These are phyloP conservation scores for Hibiscus trionum DNA, from an alignment of 345 rosid species.

Conservation along the genomic window DNA sequence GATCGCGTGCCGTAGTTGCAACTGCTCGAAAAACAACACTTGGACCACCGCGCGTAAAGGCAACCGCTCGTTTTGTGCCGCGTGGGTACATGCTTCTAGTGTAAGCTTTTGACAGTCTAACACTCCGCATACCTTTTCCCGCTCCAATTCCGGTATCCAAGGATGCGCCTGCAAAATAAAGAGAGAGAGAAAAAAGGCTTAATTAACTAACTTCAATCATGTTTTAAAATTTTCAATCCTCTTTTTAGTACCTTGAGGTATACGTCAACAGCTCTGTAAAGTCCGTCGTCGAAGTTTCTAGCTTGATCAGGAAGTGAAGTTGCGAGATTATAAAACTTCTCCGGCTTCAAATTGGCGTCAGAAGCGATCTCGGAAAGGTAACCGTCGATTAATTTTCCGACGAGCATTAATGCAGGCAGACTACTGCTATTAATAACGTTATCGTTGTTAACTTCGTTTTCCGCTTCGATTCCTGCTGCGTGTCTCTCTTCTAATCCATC, in stretches of 20 bases:
- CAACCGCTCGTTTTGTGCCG: constrained; percentile 94
- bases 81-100: constrained; percentile 96
- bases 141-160: constrained; percentile 73
- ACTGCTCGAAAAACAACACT: constrained; percentile 91
- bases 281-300: constrained; percentile 85
- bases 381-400: constrained; percentile 87
- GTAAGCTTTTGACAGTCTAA: constrained; percentile 93
- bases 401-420: constrained; percentile 61
- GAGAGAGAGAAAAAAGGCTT: no score
- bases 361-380: constrained; percentile 88
- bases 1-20: constrained; percentile 84
- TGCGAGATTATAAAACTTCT: constrained; percentile 59
- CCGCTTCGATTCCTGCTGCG: constrained; percentile 25
- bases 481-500: constrained; percentile 36
- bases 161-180: constrained; percentile 64
- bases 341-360: constrained; percentile 83
- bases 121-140: constrained; percentile 77
- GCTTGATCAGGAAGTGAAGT: constrained; percentile 75
- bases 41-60: constrained; percentile 93
- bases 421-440: constrained; percentile 11
- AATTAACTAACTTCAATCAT: not conserved
- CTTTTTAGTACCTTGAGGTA: constrained; percentile 63
- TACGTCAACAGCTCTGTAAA: constrained; percentile 85
- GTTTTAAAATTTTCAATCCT: not conserved
- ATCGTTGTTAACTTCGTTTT: constrained; percentile 8